Evolutionary conservation across 2,329 filamentous ascomycete genomes (phyloP), one percentile per base, ranked within the genome.

Genomic region (Sporothrix phasma): DNA sequence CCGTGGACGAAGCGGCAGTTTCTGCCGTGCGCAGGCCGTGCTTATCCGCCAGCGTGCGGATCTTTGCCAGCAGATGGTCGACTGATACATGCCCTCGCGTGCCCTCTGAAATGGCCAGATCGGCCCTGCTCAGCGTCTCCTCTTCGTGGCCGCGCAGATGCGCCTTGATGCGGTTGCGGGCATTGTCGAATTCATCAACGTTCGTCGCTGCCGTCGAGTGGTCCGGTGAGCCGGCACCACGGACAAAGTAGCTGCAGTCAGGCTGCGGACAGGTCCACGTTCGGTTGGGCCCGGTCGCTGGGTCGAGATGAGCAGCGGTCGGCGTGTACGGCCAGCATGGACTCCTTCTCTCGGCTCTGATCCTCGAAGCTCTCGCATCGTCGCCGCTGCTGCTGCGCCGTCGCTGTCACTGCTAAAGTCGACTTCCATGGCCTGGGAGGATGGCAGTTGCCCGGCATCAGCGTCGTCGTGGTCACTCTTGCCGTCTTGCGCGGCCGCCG

Each of bases 191-290:
- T 8, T 51, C 64, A n/a, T 31, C 49, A 13, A 47, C 47, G 13
- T 17, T 61, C 63, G 22, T 54, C n/a, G 1, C 45, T 31, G 53
- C 39, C 34, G 39, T 22, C 56, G 10, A 10, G 39, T 22, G 6
- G 5, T 53, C 43, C 0, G 49, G 62, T 7, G 60, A 19, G 19
- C 24, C 63, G 5, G 67, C 67, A 11, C 62, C 64, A 66, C 86
- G 85, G 11, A 90, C 84, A 46, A 86, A 79, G 68, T 85, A 85
- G 43, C 76, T 76, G 70, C 88, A 91, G 26, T 81, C 85, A 11
- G 84, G 82, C 66, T 87, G 79, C 4, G 81, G 80, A 69, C 88
- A 91, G 1, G 76, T 77, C 87, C 88, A 91, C 0, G 84, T 84
- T 62, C 86, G 82, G 65, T 84, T 79, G 0, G 84, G 82, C 0